Conservation (phyloP, 768 basidiomycete species). For the Russula brevipes region DNA sequence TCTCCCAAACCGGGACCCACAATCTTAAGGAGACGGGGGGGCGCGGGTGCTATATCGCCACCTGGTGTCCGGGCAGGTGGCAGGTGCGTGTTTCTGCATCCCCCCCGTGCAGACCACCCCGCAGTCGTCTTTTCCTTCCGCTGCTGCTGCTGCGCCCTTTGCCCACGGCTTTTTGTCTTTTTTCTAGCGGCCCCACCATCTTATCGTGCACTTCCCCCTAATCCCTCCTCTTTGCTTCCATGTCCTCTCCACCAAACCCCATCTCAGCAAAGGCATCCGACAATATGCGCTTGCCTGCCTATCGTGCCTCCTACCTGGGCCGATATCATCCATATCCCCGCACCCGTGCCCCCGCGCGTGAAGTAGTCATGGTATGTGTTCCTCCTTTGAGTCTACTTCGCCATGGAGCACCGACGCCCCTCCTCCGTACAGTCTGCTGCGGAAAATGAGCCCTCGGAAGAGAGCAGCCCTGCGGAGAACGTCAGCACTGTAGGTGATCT, state of each 20-base stretch:
- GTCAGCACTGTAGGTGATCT: neutral
- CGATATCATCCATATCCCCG: constrained; percentile 24
- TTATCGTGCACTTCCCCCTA: neutral
- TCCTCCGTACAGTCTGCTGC: neutral
- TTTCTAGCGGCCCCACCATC: neutral
- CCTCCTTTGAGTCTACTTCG: neutral
- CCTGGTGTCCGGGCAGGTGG: constrained; percentile 9
- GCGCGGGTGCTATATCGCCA: neutral
- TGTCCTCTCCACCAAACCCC: constrained; percentile 8
- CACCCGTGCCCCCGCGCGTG: constrained; percentile 11
- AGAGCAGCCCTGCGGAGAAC: neutral
- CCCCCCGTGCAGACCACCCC: neutral
- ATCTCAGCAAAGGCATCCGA: neutral
- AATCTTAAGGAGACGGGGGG: neutral
- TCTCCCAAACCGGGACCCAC: constrained; percentile 11
- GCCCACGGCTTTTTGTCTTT: neutral
- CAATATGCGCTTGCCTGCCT: constrained; percentile 21
- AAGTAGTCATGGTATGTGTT: constrained; percentile 14
- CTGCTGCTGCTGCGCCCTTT: constrained; percentile 8
- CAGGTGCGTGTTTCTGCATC: constrained; percentile 1
- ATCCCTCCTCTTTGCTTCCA: neutral
- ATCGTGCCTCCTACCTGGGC: constrained; percentile 18
- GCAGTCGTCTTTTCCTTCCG: neutral
- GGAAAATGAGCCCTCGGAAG: constrained; percentile 5
- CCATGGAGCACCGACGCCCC: neutral